phyloP scores from a whole-genome alignment of 495 filamentous ascomycete species.

The Xylaria cubensis region DNA sequence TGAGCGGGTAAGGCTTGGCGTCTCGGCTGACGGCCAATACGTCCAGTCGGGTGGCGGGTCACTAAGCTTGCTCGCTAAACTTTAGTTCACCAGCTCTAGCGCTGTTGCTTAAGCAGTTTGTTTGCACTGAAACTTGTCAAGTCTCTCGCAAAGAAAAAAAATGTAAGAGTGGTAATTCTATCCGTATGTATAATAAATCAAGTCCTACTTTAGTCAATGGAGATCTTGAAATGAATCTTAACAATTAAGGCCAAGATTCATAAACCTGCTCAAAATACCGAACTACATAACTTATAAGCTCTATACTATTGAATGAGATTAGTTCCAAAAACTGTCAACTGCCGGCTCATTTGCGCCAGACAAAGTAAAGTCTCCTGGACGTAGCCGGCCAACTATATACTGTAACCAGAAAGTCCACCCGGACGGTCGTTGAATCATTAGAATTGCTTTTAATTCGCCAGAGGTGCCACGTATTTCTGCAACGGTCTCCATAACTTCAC shows the following conservation, averaged over 20 bases:
- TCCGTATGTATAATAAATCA: no score
- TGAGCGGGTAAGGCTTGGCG: constrained; percentile 5
- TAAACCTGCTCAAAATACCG: no score
- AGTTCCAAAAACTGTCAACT: background rate
- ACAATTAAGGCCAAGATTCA: no score
- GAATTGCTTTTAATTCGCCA: constrained; percentile 29
- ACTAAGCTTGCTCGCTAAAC: background rate
- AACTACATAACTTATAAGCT: background rate
- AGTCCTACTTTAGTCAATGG: no score
- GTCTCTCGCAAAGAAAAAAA: no score
- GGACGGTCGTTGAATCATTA: background rate
- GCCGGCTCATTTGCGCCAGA: background rate
- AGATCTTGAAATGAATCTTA: no score
- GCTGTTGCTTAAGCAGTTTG: no score
- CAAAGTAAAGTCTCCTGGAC: background rate
- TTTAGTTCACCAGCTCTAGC: background rate
- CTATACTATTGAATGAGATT: background rate
- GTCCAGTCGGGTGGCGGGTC: background rate
- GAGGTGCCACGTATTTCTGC: constrained; percentile 37
- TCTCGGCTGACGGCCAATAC: background rate
- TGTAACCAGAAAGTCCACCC: background rate
- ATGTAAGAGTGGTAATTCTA: no score
- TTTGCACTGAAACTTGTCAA: no score
- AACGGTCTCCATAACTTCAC: constrained; percentile 40
- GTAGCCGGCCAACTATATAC: background rate